Evolutionary conservation across 148 eudicot species (phyloP), one percentile per base, ranked within the genome.

Genomic region (Polygonum maritimum): DNA sequence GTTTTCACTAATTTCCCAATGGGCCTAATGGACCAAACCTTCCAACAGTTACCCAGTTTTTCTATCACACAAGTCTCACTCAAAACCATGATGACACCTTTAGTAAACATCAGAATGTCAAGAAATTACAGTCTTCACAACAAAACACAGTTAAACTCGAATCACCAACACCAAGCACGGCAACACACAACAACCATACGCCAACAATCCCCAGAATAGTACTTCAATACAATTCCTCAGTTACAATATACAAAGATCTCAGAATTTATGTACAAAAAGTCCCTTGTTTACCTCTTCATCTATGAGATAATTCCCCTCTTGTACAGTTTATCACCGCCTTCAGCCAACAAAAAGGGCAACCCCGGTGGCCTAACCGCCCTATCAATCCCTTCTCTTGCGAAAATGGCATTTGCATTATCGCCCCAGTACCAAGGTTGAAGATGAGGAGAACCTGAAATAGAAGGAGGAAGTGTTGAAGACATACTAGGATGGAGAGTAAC

Each of bases 361-460:
- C 82, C 79, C 0, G 84, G 84, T 62, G 78, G 88, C 67, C 76
- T 81, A 0, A 57, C 74, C n/a, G 55, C 76, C 60, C 87, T 82
- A 48, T 91, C 91, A 18, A 74, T 76, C 21, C 48, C 71, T 48
- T 83, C 89, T 2, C 85, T 79, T 4, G 80, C 87, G 84, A 90
- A 75, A 35, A 88, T 85, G 38, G 62, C 81, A 76, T 83, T 78
- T 0, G 89, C 85, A 78, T 95, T 85, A 45, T 9, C 44, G 16
- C 45, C 71, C 96, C 91, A 89, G 76, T 89, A 86, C 98, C 98
- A 95, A 76, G 98, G 98, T 71, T 81, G 90, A 78, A 88, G 80
- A 76, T 90, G 78, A 15, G 80, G 83, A 1, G 91, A 82, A 10
- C 54, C 36, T 51, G 79, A 58, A 26, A 63, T 5, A 2, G 80